Base-by-base conservation (phyloP, 75 land plant genomes). In the Pseudotsuga menziesii region DNA sequence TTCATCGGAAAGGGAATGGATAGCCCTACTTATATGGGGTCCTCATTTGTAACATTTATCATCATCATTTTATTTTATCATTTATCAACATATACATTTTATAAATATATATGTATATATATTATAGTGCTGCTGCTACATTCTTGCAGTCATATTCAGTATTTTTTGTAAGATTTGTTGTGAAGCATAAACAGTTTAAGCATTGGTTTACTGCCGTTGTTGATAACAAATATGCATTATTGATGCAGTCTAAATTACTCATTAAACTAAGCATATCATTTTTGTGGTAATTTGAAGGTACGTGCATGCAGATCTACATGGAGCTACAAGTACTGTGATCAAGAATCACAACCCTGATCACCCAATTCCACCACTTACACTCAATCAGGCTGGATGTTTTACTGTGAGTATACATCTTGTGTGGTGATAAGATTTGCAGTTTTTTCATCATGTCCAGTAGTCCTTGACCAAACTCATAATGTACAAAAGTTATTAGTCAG, bases 371-470 rank as follows among this genome's bases (percentile, higher is more conserved):
- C 99, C 99, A 61, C 93, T 97, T 44, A 97, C 98, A 64, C 81
- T 97, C 52, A 97, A 94, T 77, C 99, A 97, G 88, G 99, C 99
- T 62, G 99, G 99, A 66, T 94, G 95, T 71, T 97, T 90, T 73
- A 97, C 99, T 19, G 99, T 97, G 78, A 85, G 92, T 80, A 25
- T 23, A 56, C 17, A 14, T 16, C 26, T 41, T 52, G 14, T 54
- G 44, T 5, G 12, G 20, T 20, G 44, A 69, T 20, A 12, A 41
- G 3, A 41, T n/a, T 19, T 11, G 3, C 9, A 12, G 20, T 41
- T 69, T 39, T 9, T 41, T 44, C 22, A 39, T 69, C 14, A n/a
- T 69, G 41, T 69, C 39, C 22, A 23, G 14, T 9, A n/a, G 19
- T n/a, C 11, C 19, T 39, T 69, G 9, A 3, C 69, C 12, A 69